These are phyloP conservation scores for Zymoseptoria passerinii DNA, from an alignment of 2,329 filamentous ascomycete genomes.

Conservation along the genomic window DNA sequence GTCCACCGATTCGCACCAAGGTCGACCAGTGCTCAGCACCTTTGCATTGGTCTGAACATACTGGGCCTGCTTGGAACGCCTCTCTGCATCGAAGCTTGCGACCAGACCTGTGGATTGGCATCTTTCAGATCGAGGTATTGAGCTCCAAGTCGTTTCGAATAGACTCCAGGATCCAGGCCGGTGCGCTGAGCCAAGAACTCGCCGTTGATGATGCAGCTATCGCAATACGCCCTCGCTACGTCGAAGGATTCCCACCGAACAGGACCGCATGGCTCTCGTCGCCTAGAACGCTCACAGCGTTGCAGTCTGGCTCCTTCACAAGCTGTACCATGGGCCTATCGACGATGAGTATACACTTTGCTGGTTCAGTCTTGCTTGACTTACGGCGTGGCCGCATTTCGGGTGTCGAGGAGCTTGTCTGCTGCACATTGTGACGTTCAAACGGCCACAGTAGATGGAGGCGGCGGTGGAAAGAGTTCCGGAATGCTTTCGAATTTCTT, in stretches of 20 bases:
- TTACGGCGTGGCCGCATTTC: conserved; percentile 16
- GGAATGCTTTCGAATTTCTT: neutral
- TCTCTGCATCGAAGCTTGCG: neutral
- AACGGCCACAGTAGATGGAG: neutral
- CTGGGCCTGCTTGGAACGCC: neutral
- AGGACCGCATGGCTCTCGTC: conserved; percentile 3
- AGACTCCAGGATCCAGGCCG: conserved; percentile 18
- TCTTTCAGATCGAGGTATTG: conserved; percentile 14
- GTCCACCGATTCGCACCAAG: neutral
- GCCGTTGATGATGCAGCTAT: conserved; percentile 21
- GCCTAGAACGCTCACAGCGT: conserved; percentile 9
- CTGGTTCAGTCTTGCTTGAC: neutral
- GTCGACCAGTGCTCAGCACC: neutral
- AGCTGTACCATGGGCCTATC: conserved; percentile 20
- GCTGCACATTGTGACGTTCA: conserved; percentile 37
- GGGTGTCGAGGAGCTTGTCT: conserved; percentile 32
- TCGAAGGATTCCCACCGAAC: conserved; percentile 15
- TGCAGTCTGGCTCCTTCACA: conserved; percentile 6
- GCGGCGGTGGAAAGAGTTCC: neutral
- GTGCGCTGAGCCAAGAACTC: conserved; percentile 17
- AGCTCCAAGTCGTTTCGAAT: conserved; percentile 15
- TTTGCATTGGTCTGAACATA: neutral
- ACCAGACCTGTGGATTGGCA: conserved; percentile 13
- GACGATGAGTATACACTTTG: neutral
- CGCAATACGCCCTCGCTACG: conserved; percentile 17